These are phyloP conservation scores for Paraphaeosphaeria sporulosa DNA, from an alignment of 2,329 filamentous ascomycete species.

Conservation along the genomic window DNA sequence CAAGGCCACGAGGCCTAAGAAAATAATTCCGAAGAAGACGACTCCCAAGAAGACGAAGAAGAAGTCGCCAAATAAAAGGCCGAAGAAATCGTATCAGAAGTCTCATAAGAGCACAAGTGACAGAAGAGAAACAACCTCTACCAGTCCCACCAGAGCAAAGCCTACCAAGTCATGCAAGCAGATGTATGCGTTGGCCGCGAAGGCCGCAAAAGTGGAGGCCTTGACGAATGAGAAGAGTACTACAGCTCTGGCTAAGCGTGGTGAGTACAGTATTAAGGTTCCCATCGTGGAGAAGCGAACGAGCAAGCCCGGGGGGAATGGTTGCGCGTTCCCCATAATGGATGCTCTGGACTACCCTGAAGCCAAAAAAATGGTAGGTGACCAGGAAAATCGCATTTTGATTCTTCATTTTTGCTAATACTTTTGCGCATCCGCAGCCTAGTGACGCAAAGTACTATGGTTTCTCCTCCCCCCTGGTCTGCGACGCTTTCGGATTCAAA, in stretches of 20 bases:
- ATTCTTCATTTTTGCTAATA: not conserved
- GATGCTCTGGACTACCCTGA: not conserved
- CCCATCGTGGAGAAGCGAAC: not conserved
- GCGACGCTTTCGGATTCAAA: not conserved
- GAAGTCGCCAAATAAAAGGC: not conserved
- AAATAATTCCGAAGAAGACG: not conserved
- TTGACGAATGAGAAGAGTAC: not conserved
- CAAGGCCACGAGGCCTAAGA: not conserved
- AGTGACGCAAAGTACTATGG: not conserved
- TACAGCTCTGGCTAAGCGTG: not conserved
- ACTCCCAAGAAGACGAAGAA: not conserved
- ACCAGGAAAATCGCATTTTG: not conserved
- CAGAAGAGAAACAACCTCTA: not conserved
- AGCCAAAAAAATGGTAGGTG: not conserved
- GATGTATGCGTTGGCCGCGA: not conserved
- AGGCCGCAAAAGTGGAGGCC: not conserved
- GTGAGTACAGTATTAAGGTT: not conserved
- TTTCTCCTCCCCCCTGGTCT: not conserved
- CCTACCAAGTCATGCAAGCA: conserved; percentile 1
- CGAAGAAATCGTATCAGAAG: not conserved
- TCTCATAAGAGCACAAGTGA: too few relatives aligned
- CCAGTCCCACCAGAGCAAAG: not conserved
- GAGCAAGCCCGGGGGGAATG: not conserved
- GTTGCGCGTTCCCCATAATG: not conserved
- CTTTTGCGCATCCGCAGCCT: not conserved